phyloP scores from a whole-genome alignment of 345 rosid genomes.

The Clausena lansium region DNA sequence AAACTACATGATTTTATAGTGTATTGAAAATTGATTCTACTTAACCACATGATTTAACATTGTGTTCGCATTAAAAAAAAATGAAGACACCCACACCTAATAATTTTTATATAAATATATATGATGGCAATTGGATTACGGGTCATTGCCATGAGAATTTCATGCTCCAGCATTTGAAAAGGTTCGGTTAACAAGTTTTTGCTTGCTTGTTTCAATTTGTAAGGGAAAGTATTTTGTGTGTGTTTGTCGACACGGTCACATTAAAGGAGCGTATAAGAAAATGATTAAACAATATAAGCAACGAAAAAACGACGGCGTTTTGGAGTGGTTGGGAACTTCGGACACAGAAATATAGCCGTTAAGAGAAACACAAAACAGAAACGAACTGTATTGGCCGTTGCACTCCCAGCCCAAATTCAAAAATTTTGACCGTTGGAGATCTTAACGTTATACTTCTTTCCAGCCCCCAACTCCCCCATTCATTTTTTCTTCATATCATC shows the following conservation, averaged over 20 bases:
- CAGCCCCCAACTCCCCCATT: not conserved
- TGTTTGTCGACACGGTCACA: no score
- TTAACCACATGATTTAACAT: no score
- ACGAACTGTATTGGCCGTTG: slow-evolving; percentile 31
- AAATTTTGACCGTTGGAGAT: slow-evolving; percentile 62
- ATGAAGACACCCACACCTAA: no score
- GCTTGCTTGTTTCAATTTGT: no score
- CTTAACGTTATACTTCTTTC: slow-evolving; percentile 29
- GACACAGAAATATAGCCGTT: slow-evolving; percentile 51
- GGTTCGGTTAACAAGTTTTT: no score
- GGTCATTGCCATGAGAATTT: not conserved
- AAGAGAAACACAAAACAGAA: slow-evolving; percentile 13
- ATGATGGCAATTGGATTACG: not conserved
- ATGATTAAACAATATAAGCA: not conserved
- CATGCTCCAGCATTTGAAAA: not conserved
- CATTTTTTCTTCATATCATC: not conserved
- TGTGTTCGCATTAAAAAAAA: no score
- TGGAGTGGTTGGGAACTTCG: not conserved
- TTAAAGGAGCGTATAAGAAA: no score
- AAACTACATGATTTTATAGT: no score
- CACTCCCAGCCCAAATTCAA: slow-evolving; percentile 30
- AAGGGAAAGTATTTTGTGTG: not conserved
- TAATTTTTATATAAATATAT: no score
- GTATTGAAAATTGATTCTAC: no score
- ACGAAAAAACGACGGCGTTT: slow-evolving; percentile 32